These are phyloP conservation scores for Rhizopogon rudus DNA, from an alignment of 768 basidiomycete genomes.

Conservation along the genomic window DNA sequence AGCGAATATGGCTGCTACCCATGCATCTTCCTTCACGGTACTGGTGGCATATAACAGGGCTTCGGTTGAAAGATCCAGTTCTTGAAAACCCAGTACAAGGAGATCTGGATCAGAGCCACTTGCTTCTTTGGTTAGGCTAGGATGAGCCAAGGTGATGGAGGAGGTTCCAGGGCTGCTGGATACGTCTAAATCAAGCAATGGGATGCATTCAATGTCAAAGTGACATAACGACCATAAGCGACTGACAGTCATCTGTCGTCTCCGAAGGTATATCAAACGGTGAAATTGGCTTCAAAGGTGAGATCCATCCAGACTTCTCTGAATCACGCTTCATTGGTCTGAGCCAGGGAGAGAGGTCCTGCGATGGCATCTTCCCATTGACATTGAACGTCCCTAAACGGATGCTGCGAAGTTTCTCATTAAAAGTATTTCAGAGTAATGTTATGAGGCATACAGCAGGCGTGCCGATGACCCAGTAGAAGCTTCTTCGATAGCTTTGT, in stretches of 20 bases:
- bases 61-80: constrained; percentile 74
- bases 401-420: constrained; percentile 35
- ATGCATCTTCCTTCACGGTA: constrained; percentile 63
- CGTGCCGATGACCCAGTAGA: constrained; percentile 14
- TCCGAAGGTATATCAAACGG: constrained; percentile 25
- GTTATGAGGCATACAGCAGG: constrained; percentile 15
- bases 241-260: constrained; percentile 19
- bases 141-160: constrained; percentile 3
- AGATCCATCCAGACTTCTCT: constrained; percentile 19
- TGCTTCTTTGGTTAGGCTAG: constrained; percentile 5
- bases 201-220: neutral
- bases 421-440: neutral
- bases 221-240: neutral
- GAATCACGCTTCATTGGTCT: constrained; percentile 14
- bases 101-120: constrained; percentile 53
- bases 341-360: constrained; percentile 68
- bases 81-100: constrained; percentile 75
- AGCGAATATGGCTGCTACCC: constrained; percentile 61
- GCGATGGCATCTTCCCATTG: constrained; percentile 69
- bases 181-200: constrained; percentile 7
- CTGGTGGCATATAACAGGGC: constrained; percentile 68
- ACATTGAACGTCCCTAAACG: constrained; percentile 84
- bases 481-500: constrained; percentile 32
- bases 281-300: constrained; percentile 31
- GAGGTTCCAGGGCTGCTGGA: neutral